Evolutionary conservation across 1,284 basidiomycete genomes (phyloP).

Genomic region (Inonotus obliquus): DNA sequence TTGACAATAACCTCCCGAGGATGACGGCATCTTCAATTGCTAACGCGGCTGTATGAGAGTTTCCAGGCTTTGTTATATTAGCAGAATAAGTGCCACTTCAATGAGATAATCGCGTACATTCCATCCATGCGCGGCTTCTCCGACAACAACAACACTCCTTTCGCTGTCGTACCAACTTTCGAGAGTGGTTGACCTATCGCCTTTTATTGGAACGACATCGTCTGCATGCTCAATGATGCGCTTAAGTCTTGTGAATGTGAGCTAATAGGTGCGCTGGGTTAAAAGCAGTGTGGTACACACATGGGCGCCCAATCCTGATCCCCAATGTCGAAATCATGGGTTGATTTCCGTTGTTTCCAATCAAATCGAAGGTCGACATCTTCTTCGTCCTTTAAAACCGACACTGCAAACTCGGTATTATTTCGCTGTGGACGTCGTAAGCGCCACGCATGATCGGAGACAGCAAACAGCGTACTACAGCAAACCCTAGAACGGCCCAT

Average conservation of each 20-base stretch:
- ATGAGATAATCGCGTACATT: slow-evolving; percentile 23
- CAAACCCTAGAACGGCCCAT: not conserved
- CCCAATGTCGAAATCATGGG: not conserved
- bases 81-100: not conserved
- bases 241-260: not conserved
- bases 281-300: not conserved
- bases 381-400: not conserved
- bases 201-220: not conserved
- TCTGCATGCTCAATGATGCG: not conserved
- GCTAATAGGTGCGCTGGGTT: not conserved
- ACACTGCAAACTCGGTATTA: not conserved
- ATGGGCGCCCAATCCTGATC: not conserved
- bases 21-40: slow-evolving; percentile 52
- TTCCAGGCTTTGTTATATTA: slow-evolving; percentile 3
- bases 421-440: not conserved
- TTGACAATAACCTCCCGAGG: slow-evolving; percentile 52
- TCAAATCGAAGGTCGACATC: not conserved
- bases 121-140: slow-evolving; percentile 45
- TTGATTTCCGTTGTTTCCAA: not conserved
- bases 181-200: not conserved
- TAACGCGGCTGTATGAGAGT: slow-evolving; percentile 6
- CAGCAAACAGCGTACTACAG: not conserved
- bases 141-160: slow-evolving; percentile 38
- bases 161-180: slow-evolving; percentile 48
- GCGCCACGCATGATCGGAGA: not conserved